Evolutionary conservation across 176 grass and related monocot species (phyloP), one percentile per base, ranked within the genome.

Genomic region (Alopecurus myosuroides): DNA sequence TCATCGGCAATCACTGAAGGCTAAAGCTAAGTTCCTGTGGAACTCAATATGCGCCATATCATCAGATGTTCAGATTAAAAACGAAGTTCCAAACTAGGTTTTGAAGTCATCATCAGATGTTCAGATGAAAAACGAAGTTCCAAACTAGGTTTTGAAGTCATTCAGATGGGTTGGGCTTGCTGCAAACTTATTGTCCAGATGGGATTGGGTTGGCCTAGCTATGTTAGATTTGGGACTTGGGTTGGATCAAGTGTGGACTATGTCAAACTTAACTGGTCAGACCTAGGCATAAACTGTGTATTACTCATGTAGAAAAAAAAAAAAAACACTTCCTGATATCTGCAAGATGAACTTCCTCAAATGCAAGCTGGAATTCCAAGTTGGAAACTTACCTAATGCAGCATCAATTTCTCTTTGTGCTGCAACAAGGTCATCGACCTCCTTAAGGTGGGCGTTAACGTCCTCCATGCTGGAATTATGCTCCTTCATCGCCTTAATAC

Each of bases 351-450:
- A 81, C 19, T 78, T 23, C 11, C 33, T 71, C n/a, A 14, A 65
- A 4, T 57, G 35, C 2, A 71, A 78, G 28, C 26, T 55, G 17
- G 78, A 44, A 34, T 35, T 79, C 29, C 22, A 70, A 51, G 77
- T 68, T 58, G 31, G 82, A 34, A 89, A 56, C 26, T 86, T 92
- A 96, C 91, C 91, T 76, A 94, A 81, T 50, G 74, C 86, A 83
- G 77, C 85, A 61, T 89, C 76, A 87, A 96, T 76, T 92, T 98
- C 73, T 86, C 92, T 98, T 77, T 92, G 91, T 75, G 81, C 64
- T 5, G 74, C 67, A 90, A 96, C 89, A 86, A 89, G 88, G 52
- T 87, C 79, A 82, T 98, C 84, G 20, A 96, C 74, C 74, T 98
- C 97, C 87, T 92, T 91, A 57, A 98, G 79, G 50, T 90, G 85